Base-by-base conservation (phyloP, 2,329 filamentous ascomycete genomes). In the Penicillium carneum region DNA sequence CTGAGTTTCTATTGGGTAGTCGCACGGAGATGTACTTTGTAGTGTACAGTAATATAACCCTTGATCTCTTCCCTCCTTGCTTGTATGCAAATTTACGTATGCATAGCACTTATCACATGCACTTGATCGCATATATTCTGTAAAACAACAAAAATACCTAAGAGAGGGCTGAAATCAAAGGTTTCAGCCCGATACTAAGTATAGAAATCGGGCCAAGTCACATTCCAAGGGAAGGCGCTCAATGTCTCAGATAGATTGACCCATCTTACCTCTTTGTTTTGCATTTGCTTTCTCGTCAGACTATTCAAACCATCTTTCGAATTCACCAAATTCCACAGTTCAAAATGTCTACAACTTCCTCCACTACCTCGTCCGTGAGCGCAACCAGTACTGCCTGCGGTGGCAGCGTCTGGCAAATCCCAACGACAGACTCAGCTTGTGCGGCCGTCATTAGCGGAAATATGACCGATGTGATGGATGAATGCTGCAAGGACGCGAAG, bases 401-500 rank as follows among this genome's bases (percentile, higher is more conserved):
- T 51, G 57, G 67, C 59, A 72, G 65, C 56, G 68, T 80, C 62
- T 84, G 77, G 71, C 66, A 80, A 59, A 78, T 81, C 41, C 83
- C 83, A 16, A 73, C 74, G 39, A 67, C 71, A 23, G 82, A 84
- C 61, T 71, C 76, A 16, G 79, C 77, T 42, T 85, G 83, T 70
- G 83, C 76, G 3, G 72, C 83, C 51, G 70, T 77, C 29, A 73
- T 73, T 60, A 72, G 71, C 63, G 71, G 72, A 5, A 81, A 82
- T 64, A 72, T 80, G 73, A 76, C 79, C 53, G 73, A 78, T 39
- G 74, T 81, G 61, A 79, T 84, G 76, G 60, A 74, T 42, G 66
- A 72, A 23, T 85, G 83, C 79, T 85, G 83, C 69, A 74, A 76
- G 11, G 64, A 74, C 10, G 80, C 82, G 54, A 71, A 78, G 23